These are phyloP conservation scores for Euphorbia schlechtendalii DNA, from an alignment of 441 rosid species.

Conservation along the genomic window DNA sequence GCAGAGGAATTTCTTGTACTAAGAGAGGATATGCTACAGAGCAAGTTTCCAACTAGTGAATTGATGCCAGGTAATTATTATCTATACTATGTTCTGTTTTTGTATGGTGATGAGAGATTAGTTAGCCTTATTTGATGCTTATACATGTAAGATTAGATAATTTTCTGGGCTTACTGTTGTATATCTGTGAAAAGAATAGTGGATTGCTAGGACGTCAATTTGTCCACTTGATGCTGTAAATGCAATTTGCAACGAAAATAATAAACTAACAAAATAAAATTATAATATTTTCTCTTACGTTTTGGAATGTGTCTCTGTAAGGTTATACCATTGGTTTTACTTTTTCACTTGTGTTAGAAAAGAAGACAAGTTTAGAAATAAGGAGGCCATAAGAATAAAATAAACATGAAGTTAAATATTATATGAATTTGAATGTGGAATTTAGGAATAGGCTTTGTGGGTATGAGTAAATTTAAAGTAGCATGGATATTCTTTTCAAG, in stretches of 20 bases:
- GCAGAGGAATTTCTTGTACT: slow-evolving; percentile 72
- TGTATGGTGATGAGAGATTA: not conserved
- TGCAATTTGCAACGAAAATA: not conserved
- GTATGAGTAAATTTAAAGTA: not conserved
- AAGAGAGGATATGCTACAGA: slow-evolving; percentile 72
- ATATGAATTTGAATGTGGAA: not conserved
- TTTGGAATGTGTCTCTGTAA: not conserved
- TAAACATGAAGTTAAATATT: not conserved
- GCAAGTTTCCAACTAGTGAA: slow-evolving; percentile 69
- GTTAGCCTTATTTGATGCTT: not conserved
- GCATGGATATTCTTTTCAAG: not conserved
- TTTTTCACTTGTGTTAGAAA: not conserved
- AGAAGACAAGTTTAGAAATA: not conserved
- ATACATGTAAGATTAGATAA: not conserved
- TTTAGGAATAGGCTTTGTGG: not conserved
- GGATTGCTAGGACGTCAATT: not conserved
- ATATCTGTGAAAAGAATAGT: not conserved
- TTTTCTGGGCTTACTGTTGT: not conserved
- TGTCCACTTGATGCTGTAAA: not conserved
- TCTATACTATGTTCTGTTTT: not conserved
- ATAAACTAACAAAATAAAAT: not conserved
- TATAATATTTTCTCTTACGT: not conserved
- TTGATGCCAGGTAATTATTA: slow-evolving; percentile 73
- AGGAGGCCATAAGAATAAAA: not conserved
- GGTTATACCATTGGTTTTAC: not conserved